Evolutionary conservation across 441 rosid species (phyloP), one percentile per base, ranked within the genome.

Genomic region (Omphalea diandra): DNA sequence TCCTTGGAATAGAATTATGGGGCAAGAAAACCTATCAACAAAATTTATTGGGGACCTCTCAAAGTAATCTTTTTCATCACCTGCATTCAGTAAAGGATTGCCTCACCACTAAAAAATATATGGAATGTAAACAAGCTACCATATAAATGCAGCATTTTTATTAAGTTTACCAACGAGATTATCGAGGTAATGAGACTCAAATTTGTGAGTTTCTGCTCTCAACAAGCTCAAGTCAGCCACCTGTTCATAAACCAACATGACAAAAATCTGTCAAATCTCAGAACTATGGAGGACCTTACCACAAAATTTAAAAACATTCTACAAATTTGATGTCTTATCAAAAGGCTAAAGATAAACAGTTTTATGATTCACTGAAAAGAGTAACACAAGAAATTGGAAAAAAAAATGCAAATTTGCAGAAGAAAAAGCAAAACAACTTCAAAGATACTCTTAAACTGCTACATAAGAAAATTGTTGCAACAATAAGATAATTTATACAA

Each of bases 1-100:
- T 67, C 99, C 98, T 79, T 92, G 97, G 79, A 95, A 90, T 50
- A 90, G 83, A 84, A 95, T 93, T 73, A 87, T 84, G 74, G 97
- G 99, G 82, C 99, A 89, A 68, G 95, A 90, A 81, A 90, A 89
- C 72, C 74, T 83, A 64, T 90, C 87, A 1, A 89, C 96, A 62
- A 72, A 88, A 82, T 93, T 90, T 75, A 92, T 85, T 26, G 97
- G 97, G 26, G 98, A 87, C 70, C 95, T 87, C 75, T 92, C 90
- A 41, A 74, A 82, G 80, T 71, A 88, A 22, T 85, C 86, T 75
- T 87, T 76, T 38, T 87, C 96, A 73, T 72, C 72, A 77, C 95
- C 97, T 91, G 83, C 69, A 83, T 33, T 57, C 70, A 71, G 33
- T 33, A 18, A 71, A 53, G 27, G 69, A 75, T 76, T 32, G 46